Base-by-base conservation (phyloP, 139 green algal species). In the Picochlorum sp. region DNA sequence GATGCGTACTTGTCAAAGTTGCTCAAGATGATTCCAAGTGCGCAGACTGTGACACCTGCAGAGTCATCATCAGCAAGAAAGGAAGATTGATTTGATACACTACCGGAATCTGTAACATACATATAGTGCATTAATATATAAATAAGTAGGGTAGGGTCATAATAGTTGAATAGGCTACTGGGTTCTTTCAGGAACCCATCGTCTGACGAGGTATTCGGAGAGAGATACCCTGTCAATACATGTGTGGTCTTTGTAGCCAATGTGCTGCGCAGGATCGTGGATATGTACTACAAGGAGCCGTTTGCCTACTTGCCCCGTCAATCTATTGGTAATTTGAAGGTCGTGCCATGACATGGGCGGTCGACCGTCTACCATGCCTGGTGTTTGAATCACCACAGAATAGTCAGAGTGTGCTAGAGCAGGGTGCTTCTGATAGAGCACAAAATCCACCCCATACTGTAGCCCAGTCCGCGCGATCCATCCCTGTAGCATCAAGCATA, bases 391-490 rank as follows among this genome's bases (percentile, higher is more conserved):
- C 9, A 74, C 14, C 1, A 81, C 80, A 18, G 65, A 70, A 7
- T 77, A 77, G 32, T 76, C 58, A 1, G 71, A 79, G 63, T 86
- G 80, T 3, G 67, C 30, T 9, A 69, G 21, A 16, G 71, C 68
- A 15, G 80, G 80, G 54, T 86, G 80, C 23, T 62, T 44, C 47
- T 79, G 65, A 55, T 86, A 86, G 47, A 86, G 57, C 49, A 86
- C 80, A 45, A 77, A 77, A 57, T 86, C 75, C 9, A 67, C 71
- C 4, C 80, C 80, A 60, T 86, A 86, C 67, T 82, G 77, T 16
- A 86, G 60, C 2, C 80, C 80, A 1, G 80, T 86, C 15, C 79
- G 66, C 1, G 75, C 56, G 20, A 86, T 73, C 79, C 79, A 86
- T 13, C 80, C 79, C 75, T 54, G 47, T 7, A 30, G 28, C 8